Percentiles rank a stretch among this genome's conserved stretches.
Evolutionary conservation across 1,139 yeast species (phyloP).

Genomic region (Taphrina sp.): DNA sequence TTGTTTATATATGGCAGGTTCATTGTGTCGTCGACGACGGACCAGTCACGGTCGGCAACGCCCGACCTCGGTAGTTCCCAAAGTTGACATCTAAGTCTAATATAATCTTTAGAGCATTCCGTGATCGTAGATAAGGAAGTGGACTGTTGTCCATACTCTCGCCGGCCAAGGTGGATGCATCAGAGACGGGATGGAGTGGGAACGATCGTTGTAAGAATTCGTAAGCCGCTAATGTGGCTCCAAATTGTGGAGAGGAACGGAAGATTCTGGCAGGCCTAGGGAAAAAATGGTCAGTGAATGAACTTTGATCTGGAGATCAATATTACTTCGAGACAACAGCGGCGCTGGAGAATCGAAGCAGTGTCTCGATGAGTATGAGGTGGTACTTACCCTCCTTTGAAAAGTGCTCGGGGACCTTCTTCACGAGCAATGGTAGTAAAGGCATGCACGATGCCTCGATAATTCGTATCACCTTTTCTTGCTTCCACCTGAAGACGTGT

Average conservation of each 20-base stretch:
- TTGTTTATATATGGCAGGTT: too few species aligned
- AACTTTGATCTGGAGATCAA: too few species aligned
- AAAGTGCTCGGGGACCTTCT: conserved; percentile 79
- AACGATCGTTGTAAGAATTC: conserved; percentile 70
- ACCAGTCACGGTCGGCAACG: conserved; percentile 5
- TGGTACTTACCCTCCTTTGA: conserved; percentile 97
- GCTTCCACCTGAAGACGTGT: conserved; percentile 90
- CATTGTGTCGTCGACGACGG: too few species aligned
- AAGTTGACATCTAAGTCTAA: conserved; percentile 51
- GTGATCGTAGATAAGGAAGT: conserved; percentile 46
- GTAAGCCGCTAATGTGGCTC: conserved; percentile 93
- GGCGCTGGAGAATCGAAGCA: not conserved
- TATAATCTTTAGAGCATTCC: conserved; percentile 49
- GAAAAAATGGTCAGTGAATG: too few species aligned
- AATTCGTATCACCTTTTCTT: conserved; percentile 71
- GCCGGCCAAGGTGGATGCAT: conserved; percentile 47
- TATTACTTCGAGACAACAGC: too few species aligned
- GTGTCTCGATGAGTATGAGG: not conserved
- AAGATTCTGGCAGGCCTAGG: conserved; percentile 87
- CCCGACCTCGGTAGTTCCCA: conserved; percentile 40
- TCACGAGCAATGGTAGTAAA: conserved; percentile 69
- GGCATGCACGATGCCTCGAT: conserved; percentile 75
- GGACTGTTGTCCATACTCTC: conserved; percentile 43
- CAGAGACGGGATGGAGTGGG: conserved; percentile 51
- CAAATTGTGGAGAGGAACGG: conserved; percentile 96